Base-by-base conservation (phyloP, 257 asterid species). In the Solanum etuberosum region DNA sequence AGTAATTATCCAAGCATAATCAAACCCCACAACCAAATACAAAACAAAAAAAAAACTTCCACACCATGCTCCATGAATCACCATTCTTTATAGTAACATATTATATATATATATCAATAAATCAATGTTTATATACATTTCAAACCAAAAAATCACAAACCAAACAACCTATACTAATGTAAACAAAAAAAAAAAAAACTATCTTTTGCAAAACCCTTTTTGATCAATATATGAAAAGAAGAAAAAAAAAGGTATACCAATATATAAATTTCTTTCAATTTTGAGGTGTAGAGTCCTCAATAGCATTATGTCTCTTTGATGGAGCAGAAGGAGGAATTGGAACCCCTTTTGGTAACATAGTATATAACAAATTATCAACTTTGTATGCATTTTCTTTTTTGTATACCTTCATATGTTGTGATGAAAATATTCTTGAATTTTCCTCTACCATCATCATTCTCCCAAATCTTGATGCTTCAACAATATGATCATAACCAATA, bases 281-380 rank as follows among this genome's bases (percentile, higher is more conserved):
- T 34, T 10, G 65, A 29, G 91, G 86, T 3, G 35, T 10, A 27
- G 87, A 88, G 71, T 63, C 32, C 35, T 85, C 85, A 61, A 87
- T 23, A 67, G 83, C 71, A 59, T 91, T 89, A 77, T 90, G 92
- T 82, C 92, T 87, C 16, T 89, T 86, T 15, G 90, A 87, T 7
- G 92, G 92, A 15, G 86, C 92, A 25, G 91, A 87, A 83, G 92
- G 92, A 83, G 92, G 78, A 71, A 89, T 71, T 7, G 86, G 72
- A 27, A 73, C 1, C 38, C 91, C 91, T 61, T 90, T 90, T 0
- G 92, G 91, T 16, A 90, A 42, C 23, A 71, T 11, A 38, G 37
- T 72, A 46, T 57, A 91, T 6, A 90, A 25, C 59, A 91, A 38
- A 38, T 78, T 86, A 42, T 80, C 76, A 16, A 29, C 54, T 54